Evolutionary conservation across 129 eudicot genomes (phyloP), one percentile per base, ranked within the genome.

Genomic region (Sambucus nigra): DNA sequence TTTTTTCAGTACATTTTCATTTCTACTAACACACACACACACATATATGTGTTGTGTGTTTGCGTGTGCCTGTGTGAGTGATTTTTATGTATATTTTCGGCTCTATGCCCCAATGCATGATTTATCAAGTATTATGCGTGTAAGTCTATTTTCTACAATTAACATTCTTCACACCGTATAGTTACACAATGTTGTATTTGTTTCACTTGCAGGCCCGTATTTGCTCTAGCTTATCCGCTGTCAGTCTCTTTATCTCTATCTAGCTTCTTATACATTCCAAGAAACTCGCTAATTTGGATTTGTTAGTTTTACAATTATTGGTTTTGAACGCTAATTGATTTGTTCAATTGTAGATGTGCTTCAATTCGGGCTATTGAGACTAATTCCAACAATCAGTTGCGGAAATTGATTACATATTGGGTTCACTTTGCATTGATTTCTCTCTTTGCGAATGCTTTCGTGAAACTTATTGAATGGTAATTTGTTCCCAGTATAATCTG

Each of bases 301-400:
- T 38, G 13, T 35, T 2, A 35, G 1, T 8, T 35, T 1, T 7
- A 15, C 13, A 7, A 1, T 35, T 1, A 15, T 31, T 31, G 38
- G 23, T 56, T 13, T 12, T 20, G 6, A 38, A 21, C 19, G 10
- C 14, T 40, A 21, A 23, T 42, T 51, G 35, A 19, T 52, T 6
- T 53, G 51, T 21, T 40, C n/a, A 16, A 5, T 53, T 40, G 26
- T 57, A 74, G 80, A 57, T 68, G 42, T 68, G 71, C 75, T 21
- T 68, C 80, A 11, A 68, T 74, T 38, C 55, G 64, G 31, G 80
- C 80, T 32, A 68, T 74, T 22, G 80, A 74, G 71, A 51, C 48
- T 25, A 52, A 66, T 53, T 74, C 75, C 1, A 53, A 63, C 19
- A 17, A 28, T 53, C 60, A 63, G 25, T 31, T 68, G 75, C 33